Percentiles rank a stretch among this genome's conserved stretches.
Evolutionary conservation across 2,329 filamentous ascomycete species (phyloP).

Genomic region (Immersiporthe knoxdaviesiana): DNA sequence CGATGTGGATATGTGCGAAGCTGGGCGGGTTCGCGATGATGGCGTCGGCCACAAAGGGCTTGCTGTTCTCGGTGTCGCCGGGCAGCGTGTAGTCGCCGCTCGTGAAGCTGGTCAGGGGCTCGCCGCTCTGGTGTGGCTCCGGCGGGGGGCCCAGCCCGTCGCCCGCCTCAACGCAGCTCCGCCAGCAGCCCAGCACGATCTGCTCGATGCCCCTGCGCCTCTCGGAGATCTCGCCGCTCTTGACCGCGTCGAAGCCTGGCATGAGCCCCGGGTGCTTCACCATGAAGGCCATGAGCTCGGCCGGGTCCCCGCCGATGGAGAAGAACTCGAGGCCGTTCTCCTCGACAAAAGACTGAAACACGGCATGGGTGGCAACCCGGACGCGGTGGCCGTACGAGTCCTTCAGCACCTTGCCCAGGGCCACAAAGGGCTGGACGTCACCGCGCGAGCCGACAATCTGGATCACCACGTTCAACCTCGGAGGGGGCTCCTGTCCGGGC

Average conservation of each 20-base stretch:
- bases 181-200: constrained; percentile 85
- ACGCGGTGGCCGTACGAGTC: constrained; percentile 71
- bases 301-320: constrained; percentile 74
- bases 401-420: constrained; percentile 67
- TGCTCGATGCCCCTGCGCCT: constrained; percentile 75
- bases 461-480: constrained; percentile 70
- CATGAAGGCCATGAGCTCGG: constrained; percentile 85
- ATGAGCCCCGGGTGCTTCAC: constrained; percentile 86
- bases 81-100: constrained; percentile 45
- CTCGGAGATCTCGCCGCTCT: constrained; percentile 76
- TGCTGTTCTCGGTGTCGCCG: constrained; percentile 46
- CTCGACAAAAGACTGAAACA: constrained; percentile 69
- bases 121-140: constrained; percentile 50
- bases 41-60: constrained; percentile 80
- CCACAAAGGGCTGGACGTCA: constrained; percentile 77
- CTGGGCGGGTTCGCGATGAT: constrained; percentile 81
- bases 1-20: constrained; percentile 76
- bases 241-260: constrained; percentile 77
- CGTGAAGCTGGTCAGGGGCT: constrained; percentile 49
- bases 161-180: constrained; percentile 79
- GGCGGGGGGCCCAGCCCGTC: constrained; percentile 61
- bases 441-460: constrained; percentile 76
- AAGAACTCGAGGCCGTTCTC: constrained; percentile 77
- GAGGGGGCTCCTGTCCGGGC: constrained; percentile 59
- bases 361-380: constrained; percentile 72